A percentile compares a stretch with the other conserved stretches of the same genome.
Conservation (phyloP, 805 yeast genomes). For the Clavispora fructus region DNA sequence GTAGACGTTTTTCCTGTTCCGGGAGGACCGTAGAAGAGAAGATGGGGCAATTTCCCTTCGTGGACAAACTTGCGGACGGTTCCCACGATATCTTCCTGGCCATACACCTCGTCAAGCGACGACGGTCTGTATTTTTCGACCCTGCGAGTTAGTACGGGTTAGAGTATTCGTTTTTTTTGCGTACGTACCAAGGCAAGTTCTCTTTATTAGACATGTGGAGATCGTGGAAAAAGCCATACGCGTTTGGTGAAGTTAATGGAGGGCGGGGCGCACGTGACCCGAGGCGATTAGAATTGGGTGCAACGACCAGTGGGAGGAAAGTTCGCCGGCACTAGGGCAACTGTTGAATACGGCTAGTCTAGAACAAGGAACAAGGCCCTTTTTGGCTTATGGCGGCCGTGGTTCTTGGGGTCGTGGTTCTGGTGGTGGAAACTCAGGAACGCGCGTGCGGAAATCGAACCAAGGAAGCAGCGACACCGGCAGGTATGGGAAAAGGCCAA, state of each 20-base stretch:
- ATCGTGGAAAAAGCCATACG: neutral
- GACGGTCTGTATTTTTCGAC: slow-evolving; percentile 94
- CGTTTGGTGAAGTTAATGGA: neutral
- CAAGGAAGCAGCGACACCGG: neutral
- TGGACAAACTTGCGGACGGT: slow-evolving; percentile 82
- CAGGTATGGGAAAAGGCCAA: neutral
- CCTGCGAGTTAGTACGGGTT: slow-evolving; percentile 35
- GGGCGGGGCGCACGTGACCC: neutral
- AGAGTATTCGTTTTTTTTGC: neutral
- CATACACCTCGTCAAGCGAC: slow-evolving; percentile 80
- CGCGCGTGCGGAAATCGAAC: slow-evolving; percentile 6
- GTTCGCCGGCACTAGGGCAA: neutral
- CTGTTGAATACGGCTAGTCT: too few relatives aligned
- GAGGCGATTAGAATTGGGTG: neutral
- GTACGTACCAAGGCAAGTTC: slow-evolving; percentile 18
- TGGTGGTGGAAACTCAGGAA: neutral
- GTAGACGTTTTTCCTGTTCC: slow-evolving; percentile 94
- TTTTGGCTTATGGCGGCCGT: too few relatives aligned
- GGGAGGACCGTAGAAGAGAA: slow-evolving; percentile 92
- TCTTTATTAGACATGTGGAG: slow-evolving; percentile 10
- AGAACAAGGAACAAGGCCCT: too few relatives aligned
- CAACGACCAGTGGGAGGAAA: too few relatives aligned
- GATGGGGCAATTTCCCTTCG: slow-evolving; percentile 82
- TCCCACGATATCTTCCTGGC: slow-evolving; percentile 80
- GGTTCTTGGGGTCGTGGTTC: too few relatives aligned